Percentiles rank a stretch among this genome's conserved stretches.
phyloP scores from a whole-genome alignment of 768 basidiomycete species.

The Porpolomopsis calyptriformis region DNA sequence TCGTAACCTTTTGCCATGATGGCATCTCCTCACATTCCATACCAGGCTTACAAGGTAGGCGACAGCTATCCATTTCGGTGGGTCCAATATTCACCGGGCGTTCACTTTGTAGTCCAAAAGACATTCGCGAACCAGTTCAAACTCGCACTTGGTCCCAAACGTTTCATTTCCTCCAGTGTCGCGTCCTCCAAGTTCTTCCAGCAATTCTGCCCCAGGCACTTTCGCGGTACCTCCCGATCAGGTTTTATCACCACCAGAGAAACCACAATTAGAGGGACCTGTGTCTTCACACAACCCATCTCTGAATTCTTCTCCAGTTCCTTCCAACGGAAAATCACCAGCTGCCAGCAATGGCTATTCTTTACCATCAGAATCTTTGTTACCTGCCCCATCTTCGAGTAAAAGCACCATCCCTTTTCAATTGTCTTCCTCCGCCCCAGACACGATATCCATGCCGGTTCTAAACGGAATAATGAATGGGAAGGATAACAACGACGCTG shows the following conservation, averaged over 20 bases:
- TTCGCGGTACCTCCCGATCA: neutral
- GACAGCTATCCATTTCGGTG: slow-evolving; percentile 3
- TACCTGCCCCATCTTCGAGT: neutral
- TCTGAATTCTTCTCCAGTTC: too few species aligned
- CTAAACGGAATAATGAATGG: neutral
- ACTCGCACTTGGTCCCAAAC: slow-evolving; percentile 17
- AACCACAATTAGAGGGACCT: too few species aligned
- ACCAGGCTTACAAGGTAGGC: slow-evolving; percentile 42
- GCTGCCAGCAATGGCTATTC: neutral
- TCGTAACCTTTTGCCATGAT: neutral
- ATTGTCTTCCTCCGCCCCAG: neutral
- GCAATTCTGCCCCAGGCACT: neutral
- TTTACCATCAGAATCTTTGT: too few species aligned
- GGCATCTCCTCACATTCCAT: slow-evolving; percentile 23
- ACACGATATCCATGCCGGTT: neutral
- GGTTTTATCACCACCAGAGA: too few species aligned
- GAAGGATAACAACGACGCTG: neutral
- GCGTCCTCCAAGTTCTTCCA: slow-evolving; percentile 15
- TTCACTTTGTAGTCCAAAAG: slow-evolving; percentile 32
- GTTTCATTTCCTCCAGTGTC: slow-evolving; percentile 20
- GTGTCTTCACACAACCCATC: too few species aligned
- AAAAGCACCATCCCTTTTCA: neutral
- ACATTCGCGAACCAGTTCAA: slow-evolving; percentile 30
- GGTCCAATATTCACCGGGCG: slow-evolving; percentile 8
- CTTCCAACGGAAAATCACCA: too few species aligned